Evolutionary conservation across 2,329 filamentous ascomycete genomes (phyloP), one percentile per base, ranked within the genome.

Genomic region (Drechslerella stenobrocha): DNA sequence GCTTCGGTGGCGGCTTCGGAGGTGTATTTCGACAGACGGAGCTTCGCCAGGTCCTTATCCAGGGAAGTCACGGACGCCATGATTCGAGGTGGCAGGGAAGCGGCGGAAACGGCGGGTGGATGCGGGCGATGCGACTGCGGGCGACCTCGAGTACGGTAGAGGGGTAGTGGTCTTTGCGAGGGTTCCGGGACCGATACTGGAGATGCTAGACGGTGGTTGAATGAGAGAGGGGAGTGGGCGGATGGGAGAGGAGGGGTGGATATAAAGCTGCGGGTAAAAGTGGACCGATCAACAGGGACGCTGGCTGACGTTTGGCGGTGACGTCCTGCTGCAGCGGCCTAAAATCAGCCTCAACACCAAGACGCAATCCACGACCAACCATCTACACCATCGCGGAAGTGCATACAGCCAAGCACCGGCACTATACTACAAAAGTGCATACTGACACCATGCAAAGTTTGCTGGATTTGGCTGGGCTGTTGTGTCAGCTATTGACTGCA

Each of bases 51-150:
- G 80, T 98, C 93, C 77, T 92, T 92, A 78, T 97, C 93, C 69
- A 98, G 81, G 70, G 90, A 96, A 70, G 89, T 84, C 28, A 97
- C 92, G 35, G 92, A 96, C 73, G 92, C 91, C 92, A 97, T 97
- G 71, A 22, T 34, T 35, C n/a, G 35, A 13, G 40, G 37, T 59
- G 23, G 22, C 5, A 13, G 52, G 52, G 26, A 30, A 30, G 26
- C 57, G 57, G 50, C 35, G 55, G 50, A 55, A 52, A 24, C 44
- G 55, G 28, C 50, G 48, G 45, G 60, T 52, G 23, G 55, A 56
- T 32, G 53, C 51, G 35, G 59, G 51, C 50, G 63, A 56, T 30
- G 48, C 46, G 55, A 60, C 60, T 50, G 55, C 55, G 15, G 23
- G 26, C 9, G n/a, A 22, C 11, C 3, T 24, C n/a, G 8, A 23